Evolutionary conservation across 306 rosid genomes (phyloP).

Genomic region (Purshia tridentata): DNA sequence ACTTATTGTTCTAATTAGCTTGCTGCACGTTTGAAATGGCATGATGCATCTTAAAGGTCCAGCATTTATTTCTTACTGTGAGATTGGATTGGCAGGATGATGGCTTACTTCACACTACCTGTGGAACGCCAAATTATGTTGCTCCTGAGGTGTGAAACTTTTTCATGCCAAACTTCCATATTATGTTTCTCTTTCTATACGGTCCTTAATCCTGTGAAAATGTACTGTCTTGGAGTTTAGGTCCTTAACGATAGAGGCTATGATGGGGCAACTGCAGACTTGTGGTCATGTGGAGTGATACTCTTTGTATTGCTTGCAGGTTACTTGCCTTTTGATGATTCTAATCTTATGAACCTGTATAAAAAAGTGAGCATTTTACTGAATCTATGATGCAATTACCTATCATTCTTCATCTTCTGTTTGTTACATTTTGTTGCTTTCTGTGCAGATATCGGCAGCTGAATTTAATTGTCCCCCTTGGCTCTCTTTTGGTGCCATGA

Average conservation of each 20-base stretch:
- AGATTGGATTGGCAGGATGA: conserved; percentile 63
- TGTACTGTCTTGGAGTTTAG: conserved; percentile 36
- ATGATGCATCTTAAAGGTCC: conserved; percentile 11
- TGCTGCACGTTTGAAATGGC: background rate
- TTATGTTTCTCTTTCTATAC: conserved; percentile 1
- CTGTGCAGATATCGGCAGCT: conserved; percentile 84
- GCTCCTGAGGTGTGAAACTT: conserved; percentile 84
- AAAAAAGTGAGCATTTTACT: conserved; percentile 63
- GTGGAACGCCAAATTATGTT: conserved; percentile 98
- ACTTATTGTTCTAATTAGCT: background rate
- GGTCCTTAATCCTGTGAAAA: conserved; percentile 24
- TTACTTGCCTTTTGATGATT: conserved; percentile 95
- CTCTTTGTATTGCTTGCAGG: conserved; percentile 98
- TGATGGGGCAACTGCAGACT: conserved; percentile 92
- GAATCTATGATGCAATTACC: conserved; percentile 15
- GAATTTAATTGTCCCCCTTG: conserved; percentile 93
- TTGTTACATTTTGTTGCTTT: conserved; percentile 32
- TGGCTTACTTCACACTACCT: conserved; percentile 95
- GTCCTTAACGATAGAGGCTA: conserved; percentile 95
- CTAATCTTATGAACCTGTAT: conserved; percentile 83
- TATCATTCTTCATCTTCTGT: conserved; percentile 20
- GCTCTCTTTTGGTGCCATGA: conserved; percentile 89
- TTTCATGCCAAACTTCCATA: conserved; percentile 17
- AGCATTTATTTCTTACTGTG: conserved; percentile 22
- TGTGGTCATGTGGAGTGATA: conserved; percentile 99